These are phyloP conservation scores for Aspergillus ochraceus DNA, from an alignment of 2,329 filamentous ascomycete genomes.

Conservation along the genomic window DNA sequence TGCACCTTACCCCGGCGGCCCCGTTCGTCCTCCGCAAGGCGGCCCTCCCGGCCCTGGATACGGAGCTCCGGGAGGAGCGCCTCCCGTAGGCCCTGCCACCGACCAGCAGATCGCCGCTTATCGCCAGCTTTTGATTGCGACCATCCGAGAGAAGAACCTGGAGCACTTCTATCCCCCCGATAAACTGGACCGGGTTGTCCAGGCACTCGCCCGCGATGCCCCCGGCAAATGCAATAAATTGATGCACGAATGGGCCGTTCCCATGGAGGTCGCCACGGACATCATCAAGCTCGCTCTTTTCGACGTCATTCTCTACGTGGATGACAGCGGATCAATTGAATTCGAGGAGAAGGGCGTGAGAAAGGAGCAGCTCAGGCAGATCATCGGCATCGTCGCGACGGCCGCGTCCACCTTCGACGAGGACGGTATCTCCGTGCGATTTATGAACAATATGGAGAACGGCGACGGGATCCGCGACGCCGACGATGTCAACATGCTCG, in stretches of 20 bases:
- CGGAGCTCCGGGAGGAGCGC: constrained; percentile 28
- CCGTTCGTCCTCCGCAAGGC: constrained; percentile 21
- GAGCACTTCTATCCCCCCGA: constrained; percentile 60
- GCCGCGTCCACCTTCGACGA: constrained; percentile 69
- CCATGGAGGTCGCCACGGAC: constrained; percentile 61
- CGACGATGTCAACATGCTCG: constrained; percentile 59
- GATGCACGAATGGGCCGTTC: constrained; percentile 58
- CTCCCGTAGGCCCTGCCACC: constrained; percentile 40
- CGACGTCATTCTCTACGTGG: constrained; percentile 64
- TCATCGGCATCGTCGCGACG: constrained; percentile 62
- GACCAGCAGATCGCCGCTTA: constrained; percentile 56
- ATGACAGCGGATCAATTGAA: constrained; percentile 69
- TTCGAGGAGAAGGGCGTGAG: constrained; percentile 68
- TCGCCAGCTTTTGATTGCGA: constrained; percentile 55
- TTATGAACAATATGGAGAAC: constrained; percentile 64
- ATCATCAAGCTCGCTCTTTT: constrained; percentile 63
- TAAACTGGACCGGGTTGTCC: constrained; percentile 38
- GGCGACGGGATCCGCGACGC: constrained; percentile 58
- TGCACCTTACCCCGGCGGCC: constrained; percentile 30
- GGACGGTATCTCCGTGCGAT: constrained; percentile 67
- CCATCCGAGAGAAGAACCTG: constrained; percentile 61
- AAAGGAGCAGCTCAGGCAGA: constrained; percentile 66
- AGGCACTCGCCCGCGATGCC: constrained; percentile 32
- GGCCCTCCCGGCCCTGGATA: constrained; percentile 19
- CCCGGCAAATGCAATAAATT: constrained; percentile 54